Base-by-base conservation (phyloP, 768 basidiomycete genomes). In the Amanita phalloides region DNA sequence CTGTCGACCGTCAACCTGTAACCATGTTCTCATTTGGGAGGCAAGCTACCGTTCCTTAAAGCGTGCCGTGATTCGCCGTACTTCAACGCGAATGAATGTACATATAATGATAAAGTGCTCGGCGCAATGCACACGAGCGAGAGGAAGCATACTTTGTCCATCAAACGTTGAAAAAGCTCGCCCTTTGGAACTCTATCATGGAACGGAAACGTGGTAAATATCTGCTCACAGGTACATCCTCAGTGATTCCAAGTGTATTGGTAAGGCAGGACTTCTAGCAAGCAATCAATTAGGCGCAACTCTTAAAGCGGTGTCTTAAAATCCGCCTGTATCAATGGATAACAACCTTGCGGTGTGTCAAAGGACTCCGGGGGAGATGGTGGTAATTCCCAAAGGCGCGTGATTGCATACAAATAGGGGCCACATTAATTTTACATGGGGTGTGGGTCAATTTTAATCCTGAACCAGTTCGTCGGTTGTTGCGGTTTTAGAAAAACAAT, bases 381-480 rank as follows among this genome's bases (percentile, higher is more conserved):
- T 32, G 44, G 10, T 17, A 30, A 45, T 32, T 7, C 23, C 21
- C 28, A 42, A 42, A 4, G 13, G 11, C 13, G 38, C 8, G 3
- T 30, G 37, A 30, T 41, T 50, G 42, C 49, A 41, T 30, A 20
- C 28, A 48, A 11, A 23, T 49, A 9, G 43, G 33, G 45, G 39
- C 35, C 48, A 49, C 53, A 35, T 47, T 47, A 26, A 54, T n/a
- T 42, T 21, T 53, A 42, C 51, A 53, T 14, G 14, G 32, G 39
- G 35, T 6, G 26, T 44, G 13, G 28, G 9, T 33, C 53, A 48
- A 56, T 52, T 60, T 69, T 58, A 74, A 64, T 76, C 73, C 74
- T 76, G 58, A 47, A 37, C 33, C 55, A 35, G 56, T 39, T 36
- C 8, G 39, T 58, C 46, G 53, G 56, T 54, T 35, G 49, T 53